Percentiles rank a stretch among this genome's conserved stretches.
Conservation (phyloP, 768 basidiomycete species). For the Kwoniella shandongensis region DNA sequence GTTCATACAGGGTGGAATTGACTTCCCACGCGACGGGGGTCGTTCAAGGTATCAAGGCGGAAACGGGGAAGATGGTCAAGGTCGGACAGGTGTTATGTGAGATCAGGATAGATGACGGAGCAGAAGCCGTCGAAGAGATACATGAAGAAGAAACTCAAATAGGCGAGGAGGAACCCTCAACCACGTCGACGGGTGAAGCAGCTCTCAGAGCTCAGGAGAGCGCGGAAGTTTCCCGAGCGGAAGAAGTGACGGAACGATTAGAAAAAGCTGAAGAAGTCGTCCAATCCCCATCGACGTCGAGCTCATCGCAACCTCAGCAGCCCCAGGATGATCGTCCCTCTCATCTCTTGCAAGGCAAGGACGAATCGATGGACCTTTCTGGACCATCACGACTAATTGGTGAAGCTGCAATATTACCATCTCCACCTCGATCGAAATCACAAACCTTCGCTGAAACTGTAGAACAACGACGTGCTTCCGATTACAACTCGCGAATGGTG, state of each 20-base stretch:
- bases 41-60: slow-evolving; percentile 23
- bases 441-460: background rate
- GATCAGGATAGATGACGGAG: slow-evolving; percentile 29
- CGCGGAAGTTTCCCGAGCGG: slow-evolving; percentile 5
- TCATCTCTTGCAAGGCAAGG: slow-evolving; percentile 1
- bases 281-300: too few species aligned
- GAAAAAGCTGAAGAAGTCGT: slow-evolving; percentile 21
- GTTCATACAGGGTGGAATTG: slow-evolving; percentile 36
- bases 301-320: too few species aligned
- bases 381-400: slow-evolving; percentile 28
- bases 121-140: background rate
- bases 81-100: slow-evolving; percentile 44
- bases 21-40: slow-evolving; percentile 38
- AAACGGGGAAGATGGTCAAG: slow-evolving; percentile 31
- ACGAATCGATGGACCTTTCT: slow-evolving; percentile 20
- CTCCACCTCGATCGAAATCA: slow-evolving; percentile 7
- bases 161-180: background rate
- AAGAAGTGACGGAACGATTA: slow-evolving; percentile 5
- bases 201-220: background rate
- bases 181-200: background rate
- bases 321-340: background rate
- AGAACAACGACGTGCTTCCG: background rate
- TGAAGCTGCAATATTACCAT: slow-evolving; percentile 40
- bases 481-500: background rate
- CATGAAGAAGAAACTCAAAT: slow-evolving; percentile 5